These are phyloP conservation scores for Rhodotorula sp. DNA, from an alignment of 1,284 basidiomycete genomes.

Conservation along the genomic window DNA sequence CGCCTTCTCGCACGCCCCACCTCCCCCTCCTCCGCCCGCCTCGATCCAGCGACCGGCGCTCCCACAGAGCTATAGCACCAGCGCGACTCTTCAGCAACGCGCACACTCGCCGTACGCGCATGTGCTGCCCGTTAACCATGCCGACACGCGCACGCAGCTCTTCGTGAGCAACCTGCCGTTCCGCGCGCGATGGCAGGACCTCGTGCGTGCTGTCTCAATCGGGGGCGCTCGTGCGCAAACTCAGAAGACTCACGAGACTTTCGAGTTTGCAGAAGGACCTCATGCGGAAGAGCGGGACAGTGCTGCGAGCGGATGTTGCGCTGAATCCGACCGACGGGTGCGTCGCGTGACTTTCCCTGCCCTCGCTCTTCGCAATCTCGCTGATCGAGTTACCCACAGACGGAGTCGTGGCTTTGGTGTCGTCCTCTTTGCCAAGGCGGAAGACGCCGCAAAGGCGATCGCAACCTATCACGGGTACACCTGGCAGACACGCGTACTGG, in stretches of 20 bases:
- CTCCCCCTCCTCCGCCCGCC: not conserved
- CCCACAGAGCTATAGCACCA: not conserved
- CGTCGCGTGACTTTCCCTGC: not conserved
- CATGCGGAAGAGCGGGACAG: slow-evolving; percentile 52
- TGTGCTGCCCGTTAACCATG: slow-evolving; percentile 47
- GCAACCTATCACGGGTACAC: slow-evolving; percentile 52
- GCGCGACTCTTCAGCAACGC: not conserved
- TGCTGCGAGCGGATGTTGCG: slow-evolving; percentile 52
- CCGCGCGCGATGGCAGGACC: slow-evolving; percentile 52
- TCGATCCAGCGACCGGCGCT: not conserved
- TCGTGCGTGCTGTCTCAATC: slow-evolving; percentile 24
- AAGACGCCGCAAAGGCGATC: slow-evolving; percentile 51
- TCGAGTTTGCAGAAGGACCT: slow-evolving; percentile 45
- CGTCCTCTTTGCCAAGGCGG: slow-evolving; percentile 51
- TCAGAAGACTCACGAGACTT: not conserved
- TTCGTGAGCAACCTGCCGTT: slow-evolving; percentile 50
- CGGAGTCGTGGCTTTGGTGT: slow-evolving; percentile 54
- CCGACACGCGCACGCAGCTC: slow-evolving; percentile 77
- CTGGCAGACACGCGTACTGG: slow-evolving; percentile 48
- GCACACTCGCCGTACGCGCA: not conserved
- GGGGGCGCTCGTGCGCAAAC: not conserved
- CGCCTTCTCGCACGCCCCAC: too few relatives aligned
- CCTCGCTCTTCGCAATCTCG: not conserved
- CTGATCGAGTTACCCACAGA: slow-evolving; percentile 35
- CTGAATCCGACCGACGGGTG: slow-evolving; percentile 49